phyloP scores from a whole-genome alignment of 352 stramenopile species.

The Globisporangium paddicum region DNA sequence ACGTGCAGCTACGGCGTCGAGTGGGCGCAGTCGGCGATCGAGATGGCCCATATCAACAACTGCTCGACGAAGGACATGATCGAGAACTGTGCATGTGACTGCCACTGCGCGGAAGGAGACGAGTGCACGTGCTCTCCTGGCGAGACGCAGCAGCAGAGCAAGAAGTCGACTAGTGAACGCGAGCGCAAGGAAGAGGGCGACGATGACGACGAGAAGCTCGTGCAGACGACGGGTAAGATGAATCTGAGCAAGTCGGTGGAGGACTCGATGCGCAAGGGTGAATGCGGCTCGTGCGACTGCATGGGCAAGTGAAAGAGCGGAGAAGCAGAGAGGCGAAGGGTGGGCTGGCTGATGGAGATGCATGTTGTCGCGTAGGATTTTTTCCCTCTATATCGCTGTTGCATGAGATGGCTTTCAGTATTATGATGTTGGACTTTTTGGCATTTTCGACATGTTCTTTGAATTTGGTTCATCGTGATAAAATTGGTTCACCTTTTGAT shows the following conservation, averaged over 20 bases:
- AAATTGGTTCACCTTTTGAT: too few species aligned
- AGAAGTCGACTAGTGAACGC: background rate
- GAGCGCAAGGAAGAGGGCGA: background rate
- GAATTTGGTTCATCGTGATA: too few species aligned
- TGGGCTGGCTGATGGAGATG: too few species aligned
- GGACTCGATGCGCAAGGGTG: slow-evolving; percentile 7
- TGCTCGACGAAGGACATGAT: background rate
- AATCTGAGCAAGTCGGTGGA: background rate
- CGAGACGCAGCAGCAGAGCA: background rate
- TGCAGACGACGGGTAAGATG: background rate
- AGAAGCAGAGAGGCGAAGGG: background rate
- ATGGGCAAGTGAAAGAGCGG: background rate
- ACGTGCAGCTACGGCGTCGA: slow-evolving; percentile 83
- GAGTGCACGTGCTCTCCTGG: background rate
- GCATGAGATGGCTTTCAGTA: too few species aligned
- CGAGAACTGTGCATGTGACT: slow-evolving; percentile 9
- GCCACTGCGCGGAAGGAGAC: background rate
- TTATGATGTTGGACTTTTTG: too few species aligned
- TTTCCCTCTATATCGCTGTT: too few species aligned
- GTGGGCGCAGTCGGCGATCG: slow-evolving; percentile 89
- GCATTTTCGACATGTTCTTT: too few species aligned
- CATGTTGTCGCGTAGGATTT: too few species aligned
- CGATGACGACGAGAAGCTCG: background rate
- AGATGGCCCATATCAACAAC: slow-evolving; percentile 81
- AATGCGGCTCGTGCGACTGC: slow-evolving; percentile 6